Evolutionary conservation across 2,329 filamentous ascomycete species (phyloP).

Genomic region (Neopestalotiopsis sp.): DNA sequence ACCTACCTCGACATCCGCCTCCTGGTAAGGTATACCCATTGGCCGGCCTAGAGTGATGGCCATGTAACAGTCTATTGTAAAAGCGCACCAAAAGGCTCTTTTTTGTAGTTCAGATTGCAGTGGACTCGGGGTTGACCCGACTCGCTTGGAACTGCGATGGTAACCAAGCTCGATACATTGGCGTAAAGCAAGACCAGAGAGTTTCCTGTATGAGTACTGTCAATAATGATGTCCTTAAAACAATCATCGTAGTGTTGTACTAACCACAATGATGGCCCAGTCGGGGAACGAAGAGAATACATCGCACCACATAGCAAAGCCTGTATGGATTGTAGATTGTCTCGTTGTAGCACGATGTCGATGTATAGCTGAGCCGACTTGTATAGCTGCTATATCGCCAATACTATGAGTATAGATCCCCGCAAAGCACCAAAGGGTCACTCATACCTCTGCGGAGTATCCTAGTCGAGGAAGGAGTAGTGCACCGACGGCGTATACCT

Average conservation of each 20-base stretch:
- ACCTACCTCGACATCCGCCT: no score
- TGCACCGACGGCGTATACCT: no score
- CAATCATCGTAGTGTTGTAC: background rate
- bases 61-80: conserved; percentile 17
- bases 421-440: no score
- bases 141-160: conserved; percentile 28
- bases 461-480: no score
- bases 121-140: background rate
- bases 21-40: background rate
- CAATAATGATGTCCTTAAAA: no score
- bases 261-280: conserved; percentile 34
- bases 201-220: conserved; percentile 25
- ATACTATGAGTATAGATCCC: background rate
- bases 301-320: conserved; percentile 37
- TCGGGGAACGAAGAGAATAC: conserved; percentile 33
- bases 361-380: conserved; percentile 3
- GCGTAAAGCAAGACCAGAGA: conserved; percentile 36
- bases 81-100: conserved; percentile 21
- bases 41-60: conserved; percentile 16
- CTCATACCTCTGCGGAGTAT: no score
- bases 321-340: conserved; percentile 39
- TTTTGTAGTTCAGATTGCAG: conserved; percentile 17
- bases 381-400: background rate
- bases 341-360: conserved; percentile 17
- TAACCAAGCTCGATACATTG: conserved; percentile 39